These are phyloP conservation scores for Periconia sp. DNA, from an alignment of 2,329 filamentous ascomycete species.

Conservation along the genomic window DNA sequence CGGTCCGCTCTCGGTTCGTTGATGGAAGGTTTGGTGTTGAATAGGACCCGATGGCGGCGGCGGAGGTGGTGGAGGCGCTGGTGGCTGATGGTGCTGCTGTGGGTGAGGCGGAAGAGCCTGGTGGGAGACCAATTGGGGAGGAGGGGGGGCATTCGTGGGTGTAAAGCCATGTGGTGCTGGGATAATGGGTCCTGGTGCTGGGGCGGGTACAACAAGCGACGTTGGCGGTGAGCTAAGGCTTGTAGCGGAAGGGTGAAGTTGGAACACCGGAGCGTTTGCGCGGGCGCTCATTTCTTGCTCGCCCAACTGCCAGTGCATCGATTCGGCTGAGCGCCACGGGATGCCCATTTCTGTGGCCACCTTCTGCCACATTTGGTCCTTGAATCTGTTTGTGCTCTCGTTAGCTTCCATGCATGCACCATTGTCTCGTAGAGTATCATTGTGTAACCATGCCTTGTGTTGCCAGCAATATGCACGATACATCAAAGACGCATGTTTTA, in stretches of 20 bases:
- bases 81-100: conserved; percentile 26
- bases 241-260: conserved; percentile 48
- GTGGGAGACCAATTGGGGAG: conserved; percentile 34
- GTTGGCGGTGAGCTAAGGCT: conserved; percentile 35
- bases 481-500: conserved; percentile 14
- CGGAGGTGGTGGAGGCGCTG: conserved; percentile 19
- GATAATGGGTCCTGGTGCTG: conserved; percentile 7
- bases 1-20: conserved; percentile 35
- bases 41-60: conserved; percentile 24
- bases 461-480: too few species aligned
- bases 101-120: conserved; percentile 20
- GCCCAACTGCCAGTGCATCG: conserved; percentile 97
- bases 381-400: conserved; percentile 66
- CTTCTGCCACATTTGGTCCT: conserved; percentile 96
- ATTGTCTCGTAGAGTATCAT: neutral
- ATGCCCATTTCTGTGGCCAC: conserved; percentile 93
- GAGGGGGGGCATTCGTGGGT: conserved; percentile 37
- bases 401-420: conserved; percentile 19
- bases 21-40: conserved; percentile 33
- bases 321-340: conserved; percentile 93
- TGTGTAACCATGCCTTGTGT: too few species aligned
- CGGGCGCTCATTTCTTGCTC: conserved; percentile 91
- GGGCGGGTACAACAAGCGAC: conserved; percentile 24
- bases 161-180: conserved; percentile 35
- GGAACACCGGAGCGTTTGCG: conserved; percentile 85